A percentile compares a stretch with the other conserved stretches of the same genome.
These are phyloP conservation scores for Pythium biforme DNA, from an alignment of 352 stramenopile species.

Conservation along the genomic window DNA sequence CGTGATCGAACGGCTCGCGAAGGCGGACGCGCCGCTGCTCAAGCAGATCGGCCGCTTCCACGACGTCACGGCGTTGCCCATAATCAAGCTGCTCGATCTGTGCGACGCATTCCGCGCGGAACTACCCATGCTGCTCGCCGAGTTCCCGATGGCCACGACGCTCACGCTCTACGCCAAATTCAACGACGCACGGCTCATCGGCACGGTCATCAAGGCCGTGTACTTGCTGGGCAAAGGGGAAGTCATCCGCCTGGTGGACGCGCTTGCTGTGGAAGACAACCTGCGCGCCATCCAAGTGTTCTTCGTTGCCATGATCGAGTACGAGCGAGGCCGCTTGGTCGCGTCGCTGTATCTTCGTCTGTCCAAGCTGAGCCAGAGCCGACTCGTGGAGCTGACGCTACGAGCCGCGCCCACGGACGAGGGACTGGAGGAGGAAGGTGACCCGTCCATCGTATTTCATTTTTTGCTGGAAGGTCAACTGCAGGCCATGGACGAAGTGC, in stretches of 20 bases:
- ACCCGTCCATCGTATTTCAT: slow-evolving; percentile 36
- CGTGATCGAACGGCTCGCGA: slow-evolving; percentile 31
- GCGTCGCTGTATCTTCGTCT: slow-evolving; percentile 45
- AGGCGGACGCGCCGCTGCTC: slow-evolving; percentile 32
- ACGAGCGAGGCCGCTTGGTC: slow-evolving; percentile 34
- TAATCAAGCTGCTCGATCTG: slow-evolving; percentile 42
- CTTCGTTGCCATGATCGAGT: slow-evolving; percentile 36
- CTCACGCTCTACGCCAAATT: slow-evolving; percentile 56
- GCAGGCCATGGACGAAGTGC: slow-evolving; percentile 35
- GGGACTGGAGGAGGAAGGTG: background rate
- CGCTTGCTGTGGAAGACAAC: slow-evolving; percentile 35
- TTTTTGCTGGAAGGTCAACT: slow-evolving; percentile 48
- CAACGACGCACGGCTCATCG: slow-evolving; percentile 43
- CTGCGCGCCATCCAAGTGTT: slow-evolving; percentile 35
- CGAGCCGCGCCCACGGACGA: background rate
- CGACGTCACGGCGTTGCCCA: slow-evolving; percentile 40
- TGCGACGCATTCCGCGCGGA: slow-evolving; percentile 29
- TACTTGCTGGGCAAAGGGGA: slow-evolving; percentile 42
- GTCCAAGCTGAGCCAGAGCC: slow-evolving; percentile 31
- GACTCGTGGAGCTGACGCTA: slow-evolving; percentile 9
- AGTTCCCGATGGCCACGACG: slow-evolving; percentile 53
- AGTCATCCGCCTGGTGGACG: slow-evolving; percentile 47
- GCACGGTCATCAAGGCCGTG: slow-evolving; percentile 34
- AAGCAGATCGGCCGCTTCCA: slow-evolving; percentile 60
- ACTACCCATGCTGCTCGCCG: slow-evolving; percentile 37